Conservation (phyloP, 768 basidiomycete genomes). For the Floccularia luteovirens region DNA sequence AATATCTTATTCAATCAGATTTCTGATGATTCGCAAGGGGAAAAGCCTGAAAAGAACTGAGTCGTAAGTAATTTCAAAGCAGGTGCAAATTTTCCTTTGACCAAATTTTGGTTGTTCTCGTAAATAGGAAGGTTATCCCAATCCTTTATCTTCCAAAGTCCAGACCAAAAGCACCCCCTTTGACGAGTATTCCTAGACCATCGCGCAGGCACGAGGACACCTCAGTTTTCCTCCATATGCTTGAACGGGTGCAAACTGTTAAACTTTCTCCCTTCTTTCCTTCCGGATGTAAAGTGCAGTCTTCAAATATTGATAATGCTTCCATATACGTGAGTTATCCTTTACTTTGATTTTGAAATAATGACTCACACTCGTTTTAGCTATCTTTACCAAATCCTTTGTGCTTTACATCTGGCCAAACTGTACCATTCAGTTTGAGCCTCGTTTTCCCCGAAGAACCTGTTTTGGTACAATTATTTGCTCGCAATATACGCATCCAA, state of each 20-base stretch:
- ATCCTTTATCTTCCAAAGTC: conserved; percentile 37
- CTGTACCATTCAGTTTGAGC: conserved; percentile 27
- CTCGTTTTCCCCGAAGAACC: conserved; percentile 27
- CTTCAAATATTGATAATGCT: conserved; percentile 10
- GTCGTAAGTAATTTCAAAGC: conserved; percentile 17
- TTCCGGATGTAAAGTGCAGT: conserved; percentile 5
- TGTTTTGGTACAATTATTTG: conserved; percentile 26
- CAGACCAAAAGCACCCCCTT: conserved; percentile 23
- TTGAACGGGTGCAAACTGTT: conserved; percentile 22
- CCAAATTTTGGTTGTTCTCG: background rate
- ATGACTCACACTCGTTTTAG: conserved; percentile 12
- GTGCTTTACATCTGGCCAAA: conserved; percentile 30
- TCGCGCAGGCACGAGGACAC: conserved; percentile 11
- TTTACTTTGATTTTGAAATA: background rate
- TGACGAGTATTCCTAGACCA: conserved; percentile 21
- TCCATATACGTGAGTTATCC: conserved; percentile 17
- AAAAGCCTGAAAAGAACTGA: conserved; percentile 26
- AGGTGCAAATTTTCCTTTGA: background rate
- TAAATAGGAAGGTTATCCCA: conserved; percentile 22
- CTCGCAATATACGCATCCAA: conserved; percentile 21
- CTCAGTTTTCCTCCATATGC: conserved; percentile 10
- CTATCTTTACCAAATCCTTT: conserved; percentile 26
- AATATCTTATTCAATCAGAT: conserved; percentile 26
- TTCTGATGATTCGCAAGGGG: conserved; percentile 30
- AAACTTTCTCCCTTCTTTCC: conserved; percentile 14